phyloP scores from a whole-genome alignment of 2,329 filamentous ascomycete species.

The Aureobasidium sp. region DNA sequence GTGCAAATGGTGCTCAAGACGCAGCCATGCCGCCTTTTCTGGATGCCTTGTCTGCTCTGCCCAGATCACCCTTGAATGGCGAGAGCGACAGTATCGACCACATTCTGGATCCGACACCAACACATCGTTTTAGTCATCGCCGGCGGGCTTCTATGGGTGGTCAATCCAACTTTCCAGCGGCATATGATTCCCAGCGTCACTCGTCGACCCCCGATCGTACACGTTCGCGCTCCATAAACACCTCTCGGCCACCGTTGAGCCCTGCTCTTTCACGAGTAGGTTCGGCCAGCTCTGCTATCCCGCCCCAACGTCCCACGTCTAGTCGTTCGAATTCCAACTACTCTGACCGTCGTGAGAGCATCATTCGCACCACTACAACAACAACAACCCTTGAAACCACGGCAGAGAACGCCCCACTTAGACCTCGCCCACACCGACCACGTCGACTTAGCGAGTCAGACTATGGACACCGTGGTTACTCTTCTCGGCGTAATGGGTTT shows the following conservation, averaged over 20 bases:
- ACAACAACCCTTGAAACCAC: constrained; percentile 28
- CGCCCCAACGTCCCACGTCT: constrained; percentile 8
- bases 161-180: constrained; percentile 38
- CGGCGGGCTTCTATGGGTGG: constrained; percentile 48
- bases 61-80: constrained; percentile 34
- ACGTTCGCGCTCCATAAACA: constrained; percentile 36
- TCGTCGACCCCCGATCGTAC: constrained; percentile 38
- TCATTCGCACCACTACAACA: constrained; percentile 27
- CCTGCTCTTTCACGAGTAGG: constrained; percentile 46
- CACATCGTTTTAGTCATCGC: constrained; percentile 45
- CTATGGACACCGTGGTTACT: constrained; percentile 30
- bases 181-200: constrained; percentile 46
- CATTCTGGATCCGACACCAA: constrained; percentile 45
- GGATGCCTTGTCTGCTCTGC: constrained; percentile 42
- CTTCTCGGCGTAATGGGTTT: constrained; percentile 53
- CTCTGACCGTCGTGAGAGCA: constrained; percentile 28
- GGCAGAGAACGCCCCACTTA: constrained; percentile 24
- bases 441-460: constrained; percentile 52
- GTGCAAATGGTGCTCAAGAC: constrained; percentile 33
- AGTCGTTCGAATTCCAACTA: constrained; percentile 11
- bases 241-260: constrained; percentile 52
- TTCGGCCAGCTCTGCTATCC: constrained; percentile 36
- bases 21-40: constrained; percentile 39
- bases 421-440: constrained; percentile 38
- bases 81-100: constrained; percentile 36